phyloP scores from a whole-genome alignment of 805 yeast genomes.

The Wickerhamomyces sydowiorum region DNA sequence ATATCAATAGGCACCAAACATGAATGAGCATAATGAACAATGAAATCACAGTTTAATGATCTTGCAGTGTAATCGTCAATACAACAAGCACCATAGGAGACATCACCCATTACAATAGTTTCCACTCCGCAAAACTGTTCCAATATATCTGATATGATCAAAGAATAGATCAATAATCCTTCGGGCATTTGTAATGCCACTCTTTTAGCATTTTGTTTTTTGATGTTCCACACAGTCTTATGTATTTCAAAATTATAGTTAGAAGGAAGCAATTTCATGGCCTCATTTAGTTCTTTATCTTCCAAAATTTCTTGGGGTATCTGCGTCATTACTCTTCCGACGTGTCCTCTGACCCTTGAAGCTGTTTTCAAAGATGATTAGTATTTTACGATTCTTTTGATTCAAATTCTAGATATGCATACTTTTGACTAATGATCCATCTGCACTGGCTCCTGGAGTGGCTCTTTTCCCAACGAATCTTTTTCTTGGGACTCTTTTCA shows the following conservation, averaged over 20 bases:
- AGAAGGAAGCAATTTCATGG: slow-evolving; percentile 74
- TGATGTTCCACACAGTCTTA: slow-evolving; percentile 91
- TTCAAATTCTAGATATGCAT: slow-evolving; percentile 11
- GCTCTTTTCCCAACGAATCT: slow-evolving; percentile 55
- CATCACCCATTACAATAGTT: slow-evolving; percentile 96
- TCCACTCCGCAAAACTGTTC: slow-evolving; percentile 88
- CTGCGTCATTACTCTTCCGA: slow-evolving; percentile 70
- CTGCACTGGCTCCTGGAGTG: slow-evolving; percentile 5
- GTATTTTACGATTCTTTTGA: slow-evolving; percentile 6
- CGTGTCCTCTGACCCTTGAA: slow-evolving; percentile 26
- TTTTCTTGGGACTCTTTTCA: slow-evolving; percentile 36
- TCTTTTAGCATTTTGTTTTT: slow-evolving; percentile 65
- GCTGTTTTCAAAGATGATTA: background rate
- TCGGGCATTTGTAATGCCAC: slow-evolving; percentile 98
- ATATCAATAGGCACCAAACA: slow-evolving; percentile 94
- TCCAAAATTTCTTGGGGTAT: slow-evolving; percentile 82
- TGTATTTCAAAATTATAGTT: slow-evolving; percentile 96
- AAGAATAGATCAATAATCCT: slow-evolving; percentile 82
- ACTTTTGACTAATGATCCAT: slow-evolving; percentile 5
- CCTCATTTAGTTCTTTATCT: slow-evolving; percentile 78
- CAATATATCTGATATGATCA: slow-evolving; percentile 84
- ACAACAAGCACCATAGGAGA: slow-evolving; percentile 97
- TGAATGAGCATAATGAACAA: slow-evolving; percentile 95
- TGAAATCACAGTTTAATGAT: slow-evolving; percentile 87
- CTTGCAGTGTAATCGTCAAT: slow-evolving; percentile 95